Evolutionary conservation across 139 green algal genomes (phyloP).

Genomic region (Coccomyxa sp.): DNA sequence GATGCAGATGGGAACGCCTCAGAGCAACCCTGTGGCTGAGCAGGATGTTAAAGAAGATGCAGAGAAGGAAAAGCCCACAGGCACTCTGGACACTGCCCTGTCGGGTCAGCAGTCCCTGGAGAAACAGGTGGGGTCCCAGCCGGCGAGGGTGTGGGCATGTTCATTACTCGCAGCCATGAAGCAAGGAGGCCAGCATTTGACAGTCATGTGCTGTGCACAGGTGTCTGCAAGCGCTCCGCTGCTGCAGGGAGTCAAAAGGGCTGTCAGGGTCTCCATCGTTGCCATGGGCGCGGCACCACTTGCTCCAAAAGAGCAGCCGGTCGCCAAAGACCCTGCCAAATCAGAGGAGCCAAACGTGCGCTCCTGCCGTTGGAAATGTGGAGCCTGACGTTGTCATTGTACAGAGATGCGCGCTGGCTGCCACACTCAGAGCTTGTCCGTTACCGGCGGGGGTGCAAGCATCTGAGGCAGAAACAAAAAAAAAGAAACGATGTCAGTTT

Average conservation of each 20-base stretch:
- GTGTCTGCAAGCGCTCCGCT: background rate
- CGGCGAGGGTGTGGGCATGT: too few species aligned
- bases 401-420: background rate
- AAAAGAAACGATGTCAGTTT: too few species aligned
- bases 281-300: background rate
- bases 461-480: too few species aligned
- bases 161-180: too few species aligned
- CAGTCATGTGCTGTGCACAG: slow-evolving; percentile 1
- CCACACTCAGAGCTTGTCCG: background rate
- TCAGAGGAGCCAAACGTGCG: background rate
- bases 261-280: background rate
- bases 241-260: background rate
- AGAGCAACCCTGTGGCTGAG: background rate
- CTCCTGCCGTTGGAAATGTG: too few species aligned
- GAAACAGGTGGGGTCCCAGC: too few species aligned
- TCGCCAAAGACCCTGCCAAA: background rate
- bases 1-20: slow-evolving; percentile 45
- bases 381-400: background rate
- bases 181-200: too few species aligned
- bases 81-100: too few species aligned
- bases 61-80: background rate
- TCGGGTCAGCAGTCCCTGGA: too few species aligned
- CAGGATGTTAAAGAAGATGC: slow-evolving; percentile 8
- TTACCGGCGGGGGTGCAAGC: too few species aligned
- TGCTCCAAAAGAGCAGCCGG: background rate